Conservation (phyloP, 805 yeast species). For the Yamadazyma sp. region DNA sequence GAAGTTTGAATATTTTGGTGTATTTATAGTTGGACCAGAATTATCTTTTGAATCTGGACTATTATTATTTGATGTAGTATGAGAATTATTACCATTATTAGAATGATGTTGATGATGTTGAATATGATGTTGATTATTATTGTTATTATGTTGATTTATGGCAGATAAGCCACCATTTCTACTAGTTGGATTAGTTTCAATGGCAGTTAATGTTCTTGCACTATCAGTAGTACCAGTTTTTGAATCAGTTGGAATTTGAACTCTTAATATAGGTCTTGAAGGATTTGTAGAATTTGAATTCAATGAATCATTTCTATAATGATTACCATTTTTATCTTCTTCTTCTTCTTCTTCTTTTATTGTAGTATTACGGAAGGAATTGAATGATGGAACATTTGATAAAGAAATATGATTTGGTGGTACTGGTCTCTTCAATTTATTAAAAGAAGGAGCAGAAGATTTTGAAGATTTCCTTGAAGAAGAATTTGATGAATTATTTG, state of each 20-base stretch:
- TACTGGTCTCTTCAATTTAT: conserved; percentile 9
- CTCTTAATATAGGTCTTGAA: conserved; percentile 57
- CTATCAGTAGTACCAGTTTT: conserved; percentile 32
- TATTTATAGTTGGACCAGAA: conserved; percentile 13
- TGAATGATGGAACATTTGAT: conserved; percentile 17
- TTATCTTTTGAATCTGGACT: conserved; percentile 9
- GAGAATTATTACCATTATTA: too few species aligned
- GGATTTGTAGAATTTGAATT: conserved; percentile 11
- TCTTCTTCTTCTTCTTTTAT: conserved; percentile 16
- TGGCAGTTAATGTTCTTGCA: conserved; percentile 45
- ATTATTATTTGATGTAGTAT: conserved; percentile 5
- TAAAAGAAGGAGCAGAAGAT: neutral
- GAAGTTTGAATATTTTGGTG: conserved; percentile 19
- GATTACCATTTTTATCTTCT: conserved; percentile 4
- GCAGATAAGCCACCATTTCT: neutral
- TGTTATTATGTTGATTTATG: neutral
- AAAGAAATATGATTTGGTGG: conserved; percentile 20
- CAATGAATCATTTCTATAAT: conserved; percentile 6
- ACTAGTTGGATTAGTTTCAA: conserved; percentile 20
- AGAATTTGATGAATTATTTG: neutral
- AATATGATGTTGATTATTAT: neutral
- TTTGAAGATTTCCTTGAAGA: too few species aligned
- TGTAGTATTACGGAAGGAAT: conserved; percentile 9
- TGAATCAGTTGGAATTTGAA: conserved; percentile 58
- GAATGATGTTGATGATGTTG: too few species aligned